Evolutionary conservation across 257 asterid genomes (phyloP).

Genomic region (Ajuga chamaepitys): DNA sequence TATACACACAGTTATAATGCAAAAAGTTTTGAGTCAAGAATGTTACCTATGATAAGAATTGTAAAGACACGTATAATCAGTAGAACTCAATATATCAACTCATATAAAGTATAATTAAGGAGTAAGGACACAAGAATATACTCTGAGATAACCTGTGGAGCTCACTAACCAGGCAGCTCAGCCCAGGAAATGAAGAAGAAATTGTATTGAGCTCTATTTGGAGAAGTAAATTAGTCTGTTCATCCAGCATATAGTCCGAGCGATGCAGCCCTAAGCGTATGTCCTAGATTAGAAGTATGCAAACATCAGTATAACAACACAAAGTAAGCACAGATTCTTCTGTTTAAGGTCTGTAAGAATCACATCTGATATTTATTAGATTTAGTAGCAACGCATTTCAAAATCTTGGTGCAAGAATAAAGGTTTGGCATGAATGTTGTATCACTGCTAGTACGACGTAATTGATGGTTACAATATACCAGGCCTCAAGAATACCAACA

Average conservation of each 20-base stretch:
- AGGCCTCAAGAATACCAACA: neutral
- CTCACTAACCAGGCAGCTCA: conserved; percentile 81
- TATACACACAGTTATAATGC: neutral
- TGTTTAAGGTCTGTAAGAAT: conserved; percentile 1
- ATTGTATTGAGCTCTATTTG: conserved; percentile 98
- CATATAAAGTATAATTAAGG: neutral
- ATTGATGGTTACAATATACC: neutral
- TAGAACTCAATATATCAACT: neutral
- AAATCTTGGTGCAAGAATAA: conserved; percentile 8
- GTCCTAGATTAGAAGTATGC: conserved; percentile 37
- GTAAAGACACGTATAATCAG: neutral
- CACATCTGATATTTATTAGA: neutral
- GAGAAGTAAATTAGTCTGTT: conserved; percentile 77
- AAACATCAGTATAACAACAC: conserved; percentile 18
- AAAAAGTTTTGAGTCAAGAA: neutral
- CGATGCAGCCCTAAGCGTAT: conserved; percentile 97
- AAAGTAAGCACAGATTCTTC: conserved; percentile 5
- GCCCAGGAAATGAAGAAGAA: conserved; percentile 91
- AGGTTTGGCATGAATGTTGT: neutral
- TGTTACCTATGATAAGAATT: neutral
- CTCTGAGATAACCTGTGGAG: conserved; percentile 78
- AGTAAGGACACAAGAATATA: conserved; percentile 6
- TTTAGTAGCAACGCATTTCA: neutral
- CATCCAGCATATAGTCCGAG: conserved; percentile 95
- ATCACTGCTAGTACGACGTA: neutral